phyloP scores from a whole-genome alignment of 2,329 filamentous ascomycete genomes.

The Dryadomyces sulphureus region DNA sequence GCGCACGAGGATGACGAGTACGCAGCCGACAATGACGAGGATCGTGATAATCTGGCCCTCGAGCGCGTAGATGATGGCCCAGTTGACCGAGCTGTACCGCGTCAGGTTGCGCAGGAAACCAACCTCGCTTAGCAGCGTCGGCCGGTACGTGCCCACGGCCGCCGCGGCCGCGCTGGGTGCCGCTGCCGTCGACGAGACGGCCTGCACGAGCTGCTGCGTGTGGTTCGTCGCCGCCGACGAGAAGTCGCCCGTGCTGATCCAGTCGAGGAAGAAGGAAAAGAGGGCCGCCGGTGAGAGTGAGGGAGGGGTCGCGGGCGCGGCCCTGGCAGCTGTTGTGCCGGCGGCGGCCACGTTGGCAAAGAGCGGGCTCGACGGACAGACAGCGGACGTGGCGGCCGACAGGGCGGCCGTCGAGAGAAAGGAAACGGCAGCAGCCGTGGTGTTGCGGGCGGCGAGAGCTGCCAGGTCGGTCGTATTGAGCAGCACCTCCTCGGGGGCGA shows the following conservation, averaged over 20 bases:
- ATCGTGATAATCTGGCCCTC: conserved; percentile 93
- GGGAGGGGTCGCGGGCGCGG: conserved; percentile 7
- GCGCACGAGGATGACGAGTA: conserved; percentile 88
- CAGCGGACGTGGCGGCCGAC: conserved; percentile 1
- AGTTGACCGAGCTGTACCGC: conserved; percentile 57
- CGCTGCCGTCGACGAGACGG: not conserved
- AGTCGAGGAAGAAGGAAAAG: conserved; percentile 16
- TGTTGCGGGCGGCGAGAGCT: not conserved
- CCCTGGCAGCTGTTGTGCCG: conserved; percentile 22
- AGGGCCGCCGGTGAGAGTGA: conserved; percentile 12
- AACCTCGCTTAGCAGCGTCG: conserved; percentile 42
- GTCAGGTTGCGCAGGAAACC: conserved; percentile 47
- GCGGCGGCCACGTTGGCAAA: conserved; percentile 14
- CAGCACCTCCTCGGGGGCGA: not conserved
- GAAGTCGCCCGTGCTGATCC: conserved; percentile 12
- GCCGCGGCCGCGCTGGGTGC: conserved; percentile 2
- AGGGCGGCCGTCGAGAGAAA: not conserved
- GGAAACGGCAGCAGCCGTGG: not conserved
- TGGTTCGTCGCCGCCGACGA: conserved; percentile 1
- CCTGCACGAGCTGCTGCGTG: conserved; percentile 9
- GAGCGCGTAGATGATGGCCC: conserved; percentile 63
- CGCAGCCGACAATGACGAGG: conserved; percentile 82
- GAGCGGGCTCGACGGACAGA: conserved; percentile 25
- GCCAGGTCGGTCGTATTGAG: too few species aligned
- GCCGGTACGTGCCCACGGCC: conserved; percentile 12